Evolutionary conservation across 371 early-diverging fungal genomes (phyloP), one percentile per base, ranked within the genome.

Genomic region (Smittium mucronatum): DNA sequence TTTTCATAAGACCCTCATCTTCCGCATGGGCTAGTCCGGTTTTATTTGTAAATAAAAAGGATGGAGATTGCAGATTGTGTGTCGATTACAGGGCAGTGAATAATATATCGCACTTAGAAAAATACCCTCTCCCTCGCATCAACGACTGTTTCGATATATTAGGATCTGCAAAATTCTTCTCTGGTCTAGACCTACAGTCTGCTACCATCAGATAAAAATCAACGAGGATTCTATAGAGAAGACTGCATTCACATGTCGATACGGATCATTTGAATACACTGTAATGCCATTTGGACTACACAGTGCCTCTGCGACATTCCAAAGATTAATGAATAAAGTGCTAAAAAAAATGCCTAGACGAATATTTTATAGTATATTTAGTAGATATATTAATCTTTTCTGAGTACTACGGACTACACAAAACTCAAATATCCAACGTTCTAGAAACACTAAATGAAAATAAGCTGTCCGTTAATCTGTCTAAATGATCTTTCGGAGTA

Each of bases 341-440:
- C 74, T 87, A 0, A 36, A 70, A 0, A 74, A 67, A 77, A 0
- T 70, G 72, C 33, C 32, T 80, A 0, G 82, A 82, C 63, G 71
- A 75, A 2, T 83, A 69, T 32, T 74, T 75, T 0, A 63, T 83
- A 0, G 75, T 82, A 0, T 88, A 83, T 47, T 59, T 87, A 0
- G 86, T 87, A 69, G 83, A 87, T 68, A 82, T 87, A 0, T 68
- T 87, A 0, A 82, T 89, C 28, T 86, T 75, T 65, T 79, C 80
- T 8, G 64, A 77, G 17, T 77, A 74, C 8, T 26, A 34, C n/a
- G 76, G 81, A 16, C 81, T 84, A 33, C 85, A 87, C 63, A 35
- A 69, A 5, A 1, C 58, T 2, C 80, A 86, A 64, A 57, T 83
- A 17, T 31, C 66, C 1, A 34, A 34, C 1, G 81, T 85, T 0